Conservation (phyloP, 345 rosid genomes). For the Salix brachista region DNA sequence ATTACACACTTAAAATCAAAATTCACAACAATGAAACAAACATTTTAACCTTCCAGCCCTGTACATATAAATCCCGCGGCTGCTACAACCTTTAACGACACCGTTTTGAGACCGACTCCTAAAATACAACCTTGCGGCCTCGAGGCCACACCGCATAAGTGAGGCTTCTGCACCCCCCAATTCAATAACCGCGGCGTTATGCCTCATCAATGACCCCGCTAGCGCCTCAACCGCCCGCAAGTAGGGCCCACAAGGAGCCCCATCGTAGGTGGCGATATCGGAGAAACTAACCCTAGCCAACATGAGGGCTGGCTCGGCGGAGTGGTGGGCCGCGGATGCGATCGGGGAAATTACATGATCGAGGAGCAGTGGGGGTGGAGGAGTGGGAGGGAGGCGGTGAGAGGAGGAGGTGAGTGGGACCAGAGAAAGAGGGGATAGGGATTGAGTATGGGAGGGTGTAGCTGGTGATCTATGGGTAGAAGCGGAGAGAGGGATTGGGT, state of each 20-base stretch:
- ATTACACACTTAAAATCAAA: not conserved
- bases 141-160: conserved; percentile 77
- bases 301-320: conserved; percentile 32
- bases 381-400: conserved; percentile 12
- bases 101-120: conserved; percentile 43
- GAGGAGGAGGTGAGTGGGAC: conserved; percentile 15
- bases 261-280: conserved; percentile 69
- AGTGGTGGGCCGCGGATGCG: conserved; percentile 32
- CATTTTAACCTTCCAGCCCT: conserved; percentile 77
- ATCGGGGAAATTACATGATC: conserved; percentile 43
- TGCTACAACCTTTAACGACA: conserved; percentile 29
- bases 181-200: conserved; percentile 85
- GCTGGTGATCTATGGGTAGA: conserved; percentile 40
- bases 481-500: conserved; percentile 12
- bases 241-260: conserved; percentile 61
- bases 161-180: conserved; percentile 66
- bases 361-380: not conserved
- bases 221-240: conserved; percentile 74
- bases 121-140: conserved; percentile 72
- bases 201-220: conserved; percentile 71
- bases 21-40: not conserved
- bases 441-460: conserved; percentile 1
- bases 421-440: conserved; percentile 25
- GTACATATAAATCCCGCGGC: conserved; percentile 69
- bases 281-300: conserved; percentile 68